Evolutionary conservation across 352 stramenopile genomes (phyloP), one percentile per base, ranked within the genome.

Genomic region (Phytophthora litchii): DNA sequence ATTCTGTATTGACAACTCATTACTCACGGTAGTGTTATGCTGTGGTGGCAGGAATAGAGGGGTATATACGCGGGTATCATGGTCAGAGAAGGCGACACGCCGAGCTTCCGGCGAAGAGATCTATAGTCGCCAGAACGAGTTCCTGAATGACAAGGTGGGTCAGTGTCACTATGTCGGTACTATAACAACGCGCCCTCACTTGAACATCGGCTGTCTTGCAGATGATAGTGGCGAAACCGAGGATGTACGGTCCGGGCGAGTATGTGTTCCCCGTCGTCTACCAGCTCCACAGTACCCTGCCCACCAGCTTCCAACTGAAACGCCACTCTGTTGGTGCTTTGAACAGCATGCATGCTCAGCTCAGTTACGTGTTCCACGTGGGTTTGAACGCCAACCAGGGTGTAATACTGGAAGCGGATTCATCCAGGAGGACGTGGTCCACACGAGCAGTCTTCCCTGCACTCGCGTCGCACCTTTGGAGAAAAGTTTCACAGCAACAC

Each of bases 181-280:
- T 27, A 27, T 27, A 34, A 12, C 29, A 34, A 34, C 29, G 6
- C 10, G 10, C 29, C 1, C 27, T 19, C 27, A 3, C 36, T 11
- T n/a, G 29, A 7, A 11, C 29, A 13, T 34, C 29, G 10, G 5
- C 23, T 27, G 23, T 5, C 23, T 6, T 41, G 14, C 37, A 57
- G 45, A 52, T 52, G 46, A 37, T 58, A n/a, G 55, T 64, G 5
- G 55, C 55, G 21, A 66, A 40, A 2, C 41, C 46, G 4, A 50
- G 34, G 46, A 59, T 66, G n/a, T 58, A 66, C 11, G 29, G 48
- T 2, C 42, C 54, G 7, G 61, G 61, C 34, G 54, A 49, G 49
- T 60, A 64, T 25, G 50, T 58, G 13, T 65, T 66, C 19, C 35
- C 61, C 3, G 43, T 61, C 21, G 55, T 66, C 16, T 70, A 66